Percentiles rank a stretch among this genome's conserved stretches.
phyloP scores from a whole-genome alignment of 768 basidiomycete genomes.

The Suillus discolor region DNA sequence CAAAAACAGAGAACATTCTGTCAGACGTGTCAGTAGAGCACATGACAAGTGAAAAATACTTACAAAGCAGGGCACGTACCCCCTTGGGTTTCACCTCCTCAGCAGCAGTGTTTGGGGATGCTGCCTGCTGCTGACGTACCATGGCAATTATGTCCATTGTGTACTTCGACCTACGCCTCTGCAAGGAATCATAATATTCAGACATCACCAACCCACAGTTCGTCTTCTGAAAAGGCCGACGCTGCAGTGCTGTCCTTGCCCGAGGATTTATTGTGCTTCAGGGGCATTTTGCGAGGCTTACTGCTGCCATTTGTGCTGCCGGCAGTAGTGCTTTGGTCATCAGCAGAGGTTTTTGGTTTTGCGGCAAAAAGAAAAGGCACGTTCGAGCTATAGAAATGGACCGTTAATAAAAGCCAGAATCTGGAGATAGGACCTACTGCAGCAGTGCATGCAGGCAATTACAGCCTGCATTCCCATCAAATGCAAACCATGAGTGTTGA shows the following conservation, averaged over 20 bases:
- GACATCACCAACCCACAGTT: background rate
- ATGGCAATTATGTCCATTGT: background rate
- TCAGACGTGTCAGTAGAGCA: background rate
- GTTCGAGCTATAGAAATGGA: slow-evolving; percentile 11
- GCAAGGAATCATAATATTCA: background rate
- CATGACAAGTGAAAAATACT: background rate
- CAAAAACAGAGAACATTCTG: background rate
- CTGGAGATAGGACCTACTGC: slow-evolving; percentile 9
- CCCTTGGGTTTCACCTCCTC: background rate
- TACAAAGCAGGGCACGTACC: background rate
- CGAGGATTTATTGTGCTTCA: background rate
- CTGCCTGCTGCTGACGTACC: background rate
- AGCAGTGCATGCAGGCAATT: slow-evolving; percentile 10
- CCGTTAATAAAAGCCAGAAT: background rate
- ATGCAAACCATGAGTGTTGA: slow-evolving; percentile 3
- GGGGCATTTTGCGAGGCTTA: background rate
- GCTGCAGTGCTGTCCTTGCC: background rate
- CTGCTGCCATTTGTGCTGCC: background rate
- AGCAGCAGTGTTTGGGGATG: background rate
- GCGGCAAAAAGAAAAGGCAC: background rate
- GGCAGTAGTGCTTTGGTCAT: background rate
- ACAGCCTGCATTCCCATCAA: slow-evolving; percentile 8
- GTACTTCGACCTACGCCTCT: background rate
- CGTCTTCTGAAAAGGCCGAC: background rate
- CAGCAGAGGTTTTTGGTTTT: background rate